Percentiles rank a stretch among this genome's conserved stretches.
Evolutionary conservation across 306 rosid genomes (phyloP).

Genomic region (Quercus bicolor): DNA sequence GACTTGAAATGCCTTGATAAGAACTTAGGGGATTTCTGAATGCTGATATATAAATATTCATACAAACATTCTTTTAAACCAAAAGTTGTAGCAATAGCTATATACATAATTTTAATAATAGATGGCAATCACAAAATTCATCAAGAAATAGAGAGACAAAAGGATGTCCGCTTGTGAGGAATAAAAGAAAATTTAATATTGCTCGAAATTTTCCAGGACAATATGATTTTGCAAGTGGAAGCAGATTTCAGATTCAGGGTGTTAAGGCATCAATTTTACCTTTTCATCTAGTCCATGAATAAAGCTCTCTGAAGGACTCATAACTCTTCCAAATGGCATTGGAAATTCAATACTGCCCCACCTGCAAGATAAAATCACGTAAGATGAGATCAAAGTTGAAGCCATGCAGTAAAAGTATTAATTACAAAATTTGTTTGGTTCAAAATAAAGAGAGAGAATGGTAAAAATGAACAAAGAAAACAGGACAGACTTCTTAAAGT

Average conservation of each 20-base stretch:
- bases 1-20: not conserved
- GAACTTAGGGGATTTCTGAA: constrained; percentile 1
- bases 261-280: constrained; percentile 42
- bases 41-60: not conserved
- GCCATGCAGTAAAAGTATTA: constrained; percentile 7
- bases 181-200: not conserved
- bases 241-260: constrained; percentile 1
- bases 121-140: not conserved
- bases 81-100: not conserved
- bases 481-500: constrained; percentile 75
- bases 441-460: constrained; percentile 4
- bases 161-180: not conserved
- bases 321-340: constrained; percentile 92
- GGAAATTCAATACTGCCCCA: constrained; percentile 90
- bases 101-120: not conserved
- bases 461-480: constrained; percentile 15
- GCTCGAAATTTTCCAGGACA: not conserved
- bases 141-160: not conserved
- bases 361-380: constrained; percentile 41
- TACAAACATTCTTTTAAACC: not conserved
- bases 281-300: constrained; percentile 90
- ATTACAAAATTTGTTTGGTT: not conserved
- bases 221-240: constrained; percentile 5
- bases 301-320: constrained; percentile 78
- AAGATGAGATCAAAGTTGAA: constrained; percentile 10